Conservation (phyloP, 805 yeast species). For the Candida germanica region DNA sequence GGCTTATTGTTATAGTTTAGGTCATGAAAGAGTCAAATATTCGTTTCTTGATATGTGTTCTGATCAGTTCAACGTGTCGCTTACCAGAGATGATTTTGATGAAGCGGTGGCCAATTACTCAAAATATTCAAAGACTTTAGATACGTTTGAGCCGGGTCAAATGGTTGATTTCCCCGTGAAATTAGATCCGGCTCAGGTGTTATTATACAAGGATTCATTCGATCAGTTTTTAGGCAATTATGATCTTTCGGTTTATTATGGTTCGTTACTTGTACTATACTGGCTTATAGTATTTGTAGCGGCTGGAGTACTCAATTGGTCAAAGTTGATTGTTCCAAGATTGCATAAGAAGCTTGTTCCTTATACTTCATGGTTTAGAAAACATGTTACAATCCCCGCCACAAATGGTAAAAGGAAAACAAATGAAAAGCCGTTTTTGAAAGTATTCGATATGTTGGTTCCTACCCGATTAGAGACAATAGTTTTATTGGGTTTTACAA, state of each 20-base stretch:
- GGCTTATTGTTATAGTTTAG: conserved; percentile 30
- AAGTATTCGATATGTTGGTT: conserved; percentile 28
- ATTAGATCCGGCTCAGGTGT: conserved; percentile 20
- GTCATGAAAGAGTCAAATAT: conserved; percentile 21
- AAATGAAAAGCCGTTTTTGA: conserved; percentile 18
- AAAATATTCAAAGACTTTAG: conserved; percentile 14
- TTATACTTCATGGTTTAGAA: conserved; percentile 29
- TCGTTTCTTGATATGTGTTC: conserved; percentile 26
- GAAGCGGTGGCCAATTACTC: conserved; percentile 19
- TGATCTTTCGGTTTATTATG: conserved; percentile 44
- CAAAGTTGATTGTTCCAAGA: conserved; percentile 25
- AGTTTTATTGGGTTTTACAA: conserved; percentile 28
- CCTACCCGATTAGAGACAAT: conserved; percentile 41
- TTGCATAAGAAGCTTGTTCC: conserved; percentile 19
- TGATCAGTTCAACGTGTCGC: conserved; percentile 15
- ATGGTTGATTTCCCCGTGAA: conserved; percentile 23
- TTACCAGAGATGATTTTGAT: conserved; percentile 22
- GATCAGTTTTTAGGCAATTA: conserved; percentile 40
- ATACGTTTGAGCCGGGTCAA: conserved; percentile 7
- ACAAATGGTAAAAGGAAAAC: conserved; percentile 26
- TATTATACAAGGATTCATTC: conserved; percentile 23
- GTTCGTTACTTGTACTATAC: conserved; percentile 26
- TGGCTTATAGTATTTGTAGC: conserved; percentile 29
- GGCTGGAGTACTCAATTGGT: conserved; percentile 32
- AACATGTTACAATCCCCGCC: conserved; percentile 40